Percentiles rank a stretch among this genome's conserved stretches.
phyloP scores from a whole-genome alignment of 768 basidiomycete genomes.

The Coprinopsis sp. region DNA sequence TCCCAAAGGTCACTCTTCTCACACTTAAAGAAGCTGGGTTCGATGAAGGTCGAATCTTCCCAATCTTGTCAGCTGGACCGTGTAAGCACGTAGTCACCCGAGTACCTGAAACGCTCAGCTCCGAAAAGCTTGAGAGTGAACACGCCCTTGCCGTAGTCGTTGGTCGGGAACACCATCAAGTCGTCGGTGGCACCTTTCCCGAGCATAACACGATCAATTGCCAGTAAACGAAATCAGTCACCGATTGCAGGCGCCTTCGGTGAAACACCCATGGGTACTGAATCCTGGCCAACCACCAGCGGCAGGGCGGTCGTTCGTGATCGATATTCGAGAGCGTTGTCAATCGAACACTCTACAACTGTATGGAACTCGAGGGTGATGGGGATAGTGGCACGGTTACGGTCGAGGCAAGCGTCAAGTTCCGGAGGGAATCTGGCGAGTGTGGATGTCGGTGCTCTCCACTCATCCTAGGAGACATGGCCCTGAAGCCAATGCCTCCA shows the following conservation, averaged over 20 bases:
- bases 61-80: slow-evolving; percentile 81
- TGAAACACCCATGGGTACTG: slow-evolving; percentile 48
- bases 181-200: slow-evolving; percentile 76
- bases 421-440: slow-evolving; percentile 81
- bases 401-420: slow-evolving; percentile 67
- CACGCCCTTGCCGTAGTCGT: slow-evolving; percentile 72
- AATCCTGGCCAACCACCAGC: slow-evolving; percentile 33
- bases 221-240: slow-evolving; percentile 27
- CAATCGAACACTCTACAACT: slow-evolving; percentile 66
- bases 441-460: slow-evolving; percentile 67
- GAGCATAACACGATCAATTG: slow-evolving; percentile 69
- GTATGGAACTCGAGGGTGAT: slow-evolving; percentile 78
- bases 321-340: slow-evolving; percentile 69
- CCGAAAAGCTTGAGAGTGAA: slow-evolving; percentile 82
- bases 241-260: slow-evolving; percentile 7
- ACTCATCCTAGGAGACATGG: slow-evolving; percentile 62
- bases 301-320: slow-evolving; percentile 57
- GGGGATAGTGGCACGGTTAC: slow-evolving; percentile 54
- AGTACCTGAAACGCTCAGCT: slow-evolving; percentile 84
- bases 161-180: slow-evolving; percentile 80
- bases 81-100: slow-evolving; percentile 78
- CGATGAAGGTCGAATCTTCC: slow-evolving; percentile 68
- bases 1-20: slow-evolving; percentile 64
- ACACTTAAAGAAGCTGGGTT: slow-evolving; percentile 49
- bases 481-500: slow-evolving; percentile 80